Percentiles rank a stretch among this genome's conserved stretches.
phyloP scores from a whole-genome alignment of 164 flowering plant genomes.

The Tinospora cordifolia region DNA sequence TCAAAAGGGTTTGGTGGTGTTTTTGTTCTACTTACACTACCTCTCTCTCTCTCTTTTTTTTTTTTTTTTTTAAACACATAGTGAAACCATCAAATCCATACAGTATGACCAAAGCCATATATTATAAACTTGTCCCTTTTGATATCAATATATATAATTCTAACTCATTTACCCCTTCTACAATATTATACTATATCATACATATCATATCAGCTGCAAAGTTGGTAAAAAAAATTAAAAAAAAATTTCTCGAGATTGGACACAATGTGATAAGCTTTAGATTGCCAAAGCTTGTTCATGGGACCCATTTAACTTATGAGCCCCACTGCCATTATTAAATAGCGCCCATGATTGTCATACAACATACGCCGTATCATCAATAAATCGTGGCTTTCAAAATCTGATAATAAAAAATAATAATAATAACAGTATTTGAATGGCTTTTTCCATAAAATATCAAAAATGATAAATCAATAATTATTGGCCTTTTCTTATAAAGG shows the following conservation, averaged over 20 bases:
- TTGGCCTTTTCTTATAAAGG: neutral
- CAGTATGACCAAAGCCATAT: neutral
- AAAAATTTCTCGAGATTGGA: neutral
- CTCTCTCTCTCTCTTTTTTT: neutral
- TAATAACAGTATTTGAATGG: too few species aligned
- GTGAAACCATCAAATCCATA: neutral
- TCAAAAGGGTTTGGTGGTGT: slow-evolving; percentile 7
- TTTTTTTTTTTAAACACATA: neutral
- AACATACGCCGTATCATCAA: slow-evolving; percentile 10
- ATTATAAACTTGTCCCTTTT: neutral
- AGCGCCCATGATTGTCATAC: slow-evolving; percentile 11
- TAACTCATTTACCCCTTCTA: neutral
- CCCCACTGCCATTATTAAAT: neutral
- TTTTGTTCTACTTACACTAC: neutral
- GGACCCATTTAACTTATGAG: slow-evolving; percentile 9
- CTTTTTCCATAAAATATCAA: too few species aligned
- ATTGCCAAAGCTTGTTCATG: neutral
- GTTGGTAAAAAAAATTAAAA: too few species aligned
- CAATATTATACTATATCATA: neutral
- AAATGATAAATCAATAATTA: neutral
- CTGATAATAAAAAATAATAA: too few species aligned
- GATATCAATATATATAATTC: neutral
- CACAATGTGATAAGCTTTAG: too few species aligned
- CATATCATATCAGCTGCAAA: too few species aligned
- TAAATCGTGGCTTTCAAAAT: neutral